Conservation (phyloP, 208 protist genomes). For the Kentomonas sorsogonicus region DNA sequence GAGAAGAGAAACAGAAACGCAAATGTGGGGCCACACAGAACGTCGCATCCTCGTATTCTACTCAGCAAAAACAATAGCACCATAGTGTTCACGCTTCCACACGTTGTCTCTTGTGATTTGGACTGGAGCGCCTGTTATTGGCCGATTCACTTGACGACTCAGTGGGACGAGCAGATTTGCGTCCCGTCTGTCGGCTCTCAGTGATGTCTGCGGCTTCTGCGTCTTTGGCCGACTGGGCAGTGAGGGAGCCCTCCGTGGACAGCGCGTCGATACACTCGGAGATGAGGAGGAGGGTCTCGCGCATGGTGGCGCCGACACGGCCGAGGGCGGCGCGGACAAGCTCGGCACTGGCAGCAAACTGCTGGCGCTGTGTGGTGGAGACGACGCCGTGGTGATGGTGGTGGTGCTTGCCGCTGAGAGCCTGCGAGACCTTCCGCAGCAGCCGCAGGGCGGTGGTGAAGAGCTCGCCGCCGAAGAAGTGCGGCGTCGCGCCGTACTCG, state of each 20-base stretch:
- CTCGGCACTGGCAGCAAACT: no score
- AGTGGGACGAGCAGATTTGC: background rate
- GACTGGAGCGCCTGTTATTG: no score
- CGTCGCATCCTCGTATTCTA: background rate
- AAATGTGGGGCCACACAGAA: background rate
- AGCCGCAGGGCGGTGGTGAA: constrained; percentile 47
- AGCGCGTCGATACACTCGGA: constrained; percentile 12
- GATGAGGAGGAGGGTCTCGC: constrained; percentile 29
- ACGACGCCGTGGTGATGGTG: no score
- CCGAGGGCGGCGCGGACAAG: constrained; percentile 20
- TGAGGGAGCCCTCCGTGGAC: background rate
- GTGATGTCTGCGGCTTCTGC: background rate
- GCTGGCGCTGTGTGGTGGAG: no score
- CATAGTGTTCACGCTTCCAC: no score
- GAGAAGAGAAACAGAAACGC: background rate
- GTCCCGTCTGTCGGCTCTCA: no score
- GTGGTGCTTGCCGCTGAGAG: background rate
- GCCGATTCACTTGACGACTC: background rate
- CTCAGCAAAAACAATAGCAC: background rate
- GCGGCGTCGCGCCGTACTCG: constrained; percentile 44
- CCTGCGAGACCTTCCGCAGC: constrained; percentile 22
- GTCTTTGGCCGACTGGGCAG: background rate
- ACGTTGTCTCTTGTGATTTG: no score
- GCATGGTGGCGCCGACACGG: constrained; percentile 32
- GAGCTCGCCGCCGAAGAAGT: constrained; percentile 50